Evolutionary conservation across 305 asterid species (phyloP).

Genomic region (Fraxinus baroniana): DNA sequence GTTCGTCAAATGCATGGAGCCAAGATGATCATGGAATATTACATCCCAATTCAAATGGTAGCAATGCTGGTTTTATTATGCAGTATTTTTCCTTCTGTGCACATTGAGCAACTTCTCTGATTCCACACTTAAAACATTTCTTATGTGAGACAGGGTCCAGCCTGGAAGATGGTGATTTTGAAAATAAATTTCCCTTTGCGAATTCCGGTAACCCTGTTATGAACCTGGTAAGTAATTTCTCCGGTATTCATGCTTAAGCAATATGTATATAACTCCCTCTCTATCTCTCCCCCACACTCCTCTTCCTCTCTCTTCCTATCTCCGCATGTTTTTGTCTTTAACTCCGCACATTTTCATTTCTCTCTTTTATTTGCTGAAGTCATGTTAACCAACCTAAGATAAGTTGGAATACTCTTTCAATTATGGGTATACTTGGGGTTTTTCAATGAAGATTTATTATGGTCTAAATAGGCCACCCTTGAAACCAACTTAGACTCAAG

Average conservation of each 20-base stretch:
- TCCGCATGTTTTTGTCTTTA: not conserved
- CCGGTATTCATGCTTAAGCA: slow-evolving; percentile 3
- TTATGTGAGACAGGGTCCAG: slow-evolving; percentile 48
- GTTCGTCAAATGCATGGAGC: slow-evolving; percentile 39
- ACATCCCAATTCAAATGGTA: slow-evolving; percentile 56
- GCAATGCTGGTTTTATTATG: slow-evolving; percentile 35
- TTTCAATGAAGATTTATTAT: not conserved
- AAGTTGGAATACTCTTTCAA: not conserved
- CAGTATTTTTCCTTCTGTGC: slow-evolving; percentile 6
- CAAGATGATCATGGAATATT: slow-evolving; percentile 43
- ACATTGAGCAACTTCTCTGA: slow-evolving; percentile 7
- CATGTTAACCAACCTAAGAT: not conserved
- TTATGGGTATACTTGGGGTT: not conserved
- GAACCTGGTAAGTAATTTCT: slow-evolving; percentile 60
- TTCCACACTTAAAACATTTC: slow-evolving; percentile 22
- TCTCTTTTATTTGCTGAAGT: not conserved
- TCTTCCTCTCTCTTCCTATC: not conserved
- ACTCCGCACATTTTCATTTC: not conserved
- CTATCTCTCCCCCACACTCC: not conserved
- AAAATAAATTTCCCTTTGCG: slow-evolving; percentile 62
- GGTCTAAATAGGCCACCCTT: not conserved
- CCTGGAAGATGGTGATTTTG: slow-evolving; percentile 49
- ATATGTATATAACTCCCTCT: not conserved
- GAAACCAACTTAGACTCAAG: not conserved
- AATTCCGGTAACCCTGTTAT: slow-evolving; percentile 80